Percentiles rank a stretch among this genome's conserved stretches.
These are phyloP conservation scores for Wickerhamiella azyma DNA, from an alignment of 805 yeast genomes.

Conservation along the genomic window DNA sequence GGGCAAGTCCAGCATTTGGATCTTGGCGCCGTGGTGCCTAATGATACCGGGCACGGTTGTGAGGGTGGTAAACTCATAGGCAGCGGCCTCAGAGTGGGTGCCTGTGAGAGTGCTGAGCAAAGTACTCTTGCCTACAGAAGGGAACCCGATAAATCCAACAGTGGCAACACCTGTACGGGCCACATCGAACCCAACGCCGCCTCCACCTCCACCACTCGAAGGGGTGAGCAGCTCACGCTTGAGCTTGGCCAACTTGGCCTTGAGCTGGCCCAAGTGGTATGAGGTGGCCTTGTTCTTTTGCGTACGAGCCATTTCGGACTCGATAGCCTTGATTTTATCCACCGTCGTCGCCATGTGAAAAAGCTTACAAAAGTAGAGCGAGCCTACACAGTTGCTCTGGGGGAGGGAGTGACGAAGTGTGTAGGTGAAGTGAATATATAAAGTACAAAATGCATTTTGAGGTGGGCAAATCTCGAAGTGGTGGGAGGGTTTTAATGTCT, in stretches of 20 bases:
- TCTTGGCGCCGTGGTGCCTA: constrained; percentile 90
- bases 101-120: constrained; percentile 81
- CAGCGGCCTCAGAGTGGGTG: constrained; percentile 95
- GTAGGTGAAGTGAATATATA: neutral
- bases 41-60: constrained; percentile 97
- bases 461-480: too few relatives aligned
- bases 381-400: neutral
- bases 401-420: too few relatives aligned
- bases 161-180: constrained; percentile 98
- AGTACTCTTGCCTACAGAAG: constrained; percentile 76
- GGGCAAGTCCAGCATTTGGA: constrained; percentile 95
- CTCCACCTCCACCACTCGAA: constrained; percentile 69
- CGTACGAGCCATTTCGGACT: constrained; percentile 95
- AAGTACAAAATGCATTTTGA: too few relatives aligned
- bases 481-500: too few relatives aligned
- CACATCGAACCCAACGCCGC: constrained; percentile 93
- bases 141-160: constrained; percentile 96
- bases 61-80: constrained; percentile 89
- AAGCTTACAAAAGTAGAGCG: neutral
- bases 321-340: constrained; percentile 58
- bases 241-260: constrained; percentile 90
- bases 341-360: constrained; percentile 47
- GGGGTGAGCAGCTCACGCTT: constrained; percentile 80
- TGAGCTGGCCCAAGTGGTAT: constrained; percentile 91
- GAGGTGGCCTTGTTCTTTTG: constrained; percentile 97